A percentile compares a stretch with the other conserved stretches of the same genome.
phyloP scores from a whole-genome alignment of 192 early-diverging fungal species.

The Phlyctochytrium arcticum region DNA sequence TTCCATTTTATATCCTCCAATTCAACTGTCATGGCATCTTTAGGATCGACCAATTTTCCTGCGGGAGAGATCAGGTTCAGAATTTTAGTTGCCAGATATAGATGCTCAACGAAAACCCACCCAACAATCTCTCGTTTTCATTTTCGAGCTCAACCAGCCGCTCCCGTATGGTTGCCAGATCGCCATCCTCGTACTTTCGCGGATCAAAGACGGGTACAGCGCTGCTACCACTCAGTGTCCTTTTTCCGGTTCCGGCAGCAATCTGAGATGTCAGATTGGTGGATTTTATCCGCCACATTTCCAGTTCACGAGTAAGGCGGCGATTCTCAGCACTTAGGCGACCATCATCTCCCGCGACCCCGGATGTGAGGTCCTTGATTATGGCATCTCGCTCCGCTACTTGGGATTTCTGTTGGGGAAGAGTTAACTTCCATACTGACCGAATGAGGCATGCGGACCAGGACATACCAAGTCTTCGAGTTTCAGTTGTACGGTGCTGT shows the following conservation, averaged over 20 bases:
- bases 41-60: slow-evolving; percentile 26
- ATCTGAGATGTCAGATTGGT: slow-evolving; percentile 33
- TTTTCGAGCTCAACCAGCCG: slow-evolving; percentile 7
- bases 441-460: too few species aligned
- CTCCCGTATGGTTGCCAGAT: slow-evolving; percentile 17
- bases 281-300: slow-evolving; percentile 35
- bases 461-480: too few species aligned
- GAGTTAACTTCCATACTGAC: too few species aligned
- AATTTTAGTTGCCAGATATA: not conserved
- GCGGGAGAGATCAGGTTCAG: not conserved
- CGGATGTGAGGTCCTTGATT: slow-evolving; percentile 8
- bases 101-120: not conserved
- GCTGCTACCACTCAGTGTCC: not conserved
- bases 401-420: too few species aligned
- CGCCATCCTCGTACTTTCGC: slow-evolving; percentile 6
- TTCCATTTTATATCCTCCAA: slow-evolving; percentile 37
- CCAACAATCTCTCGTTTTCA: slow-evolving; percentile 12
- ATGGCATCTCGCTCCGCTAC: slow-evolving; percentile 28
- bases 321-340: slow-evolving; percentile 25
- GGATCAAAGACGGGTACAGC: slow-evolving; percentile 4
- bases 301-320: slow-evolving; percentile 25
- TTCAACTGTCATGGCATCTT: slow-evolving; percentile 27
- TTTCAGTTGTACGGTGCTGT: too few species aligned
- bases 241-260: not conserved
- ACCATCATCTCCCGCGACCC: slow-evolving; percentile 16